Base-by-base conservation (phyloP, 2,329 filamentous ascomycete genomes). In the Colletotrichum salicis region DNA sequence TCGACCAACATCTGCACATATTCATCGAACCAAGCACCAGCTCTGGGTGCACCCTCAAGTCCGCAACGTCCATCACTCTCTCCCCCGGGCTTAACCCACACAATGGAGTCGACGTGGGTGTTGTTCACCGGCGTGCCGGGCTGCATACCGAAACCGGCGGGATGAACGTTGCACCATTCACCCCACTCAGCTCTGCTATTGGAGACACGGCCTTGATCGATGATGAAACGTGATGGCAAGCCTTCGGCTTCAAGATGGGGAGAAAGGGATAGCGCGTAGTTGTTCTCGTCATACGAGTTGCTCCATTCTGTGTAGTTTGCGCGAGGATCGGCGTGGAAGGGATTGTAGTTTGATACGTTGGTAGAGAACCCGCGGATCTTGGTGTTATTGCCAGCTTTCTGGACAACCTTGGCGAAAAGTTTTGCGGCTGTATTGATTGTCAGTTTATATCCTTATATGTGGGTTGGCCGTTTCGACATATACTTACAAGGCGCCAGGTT, bases 41-140 rank as follows among this genome's bases (percentile, higher is more conserved):
- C 83, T 22, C 64, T 72, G 1, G 84, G 81, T 1, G 84, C 83
- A 2, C 79, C 79, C 33, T 76, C 74, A 41, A 80, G 73, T 0
- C 83, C 83, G 71, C 82, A 84, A 63, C 78, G 64, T 5, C 84
- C 84, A 66, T 85, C 83, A 58, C 79, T 81, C 78, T 86, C 84
- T 12, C 84, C 84, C 12, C 82, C 83, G 0, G 83, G 83, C 79
- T 86, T 85, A 61, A 83, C 79, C 83, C 83, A 86, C 15, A 85
- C 83, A 56, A 86, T 79, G 67, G 80, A 80, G 73, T 85, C 84
- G 4, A 85, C 76, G 64, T 80, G 70, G 1, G 76, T 75, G 74
- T 82, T 83, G 68, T 81, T 80, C 15, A 79, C 78, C 1, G 76
- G 74, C 8, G 82, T 82, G 22, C 80, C 79, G 0, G 83, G 82